Evolutionary conservation across 208 protist genomes (phyloP).

Genomic region (Acanthamoeba polyphaga): DNA sequence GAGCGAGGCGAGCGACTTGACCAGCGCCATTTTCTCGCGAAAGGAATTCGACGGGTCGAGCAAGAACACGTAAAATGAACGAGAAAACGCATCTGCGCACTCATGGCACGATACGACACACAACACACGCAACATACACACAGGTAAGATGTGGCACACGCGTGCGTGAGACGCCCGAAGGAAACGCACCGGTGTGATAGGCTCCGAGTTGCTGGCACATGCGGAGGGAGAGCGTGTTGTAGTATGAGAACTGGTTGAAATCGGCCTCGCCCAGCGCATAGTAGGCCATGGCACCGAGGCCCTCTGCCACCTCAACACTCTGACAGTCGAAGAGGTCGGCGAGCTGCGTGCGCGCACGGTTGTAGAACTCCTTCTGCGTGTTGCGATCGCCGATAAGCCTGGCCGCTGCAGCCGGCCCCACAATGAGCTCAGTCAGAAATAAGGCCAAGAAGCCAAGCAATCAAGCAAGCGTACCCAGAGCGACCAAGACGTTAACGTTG

Average conservation of each 20-base stretch:
- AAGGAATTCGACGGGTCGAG: neutral
- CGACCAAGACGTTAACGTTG: neutral
- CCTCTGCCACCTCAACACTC: neutral
- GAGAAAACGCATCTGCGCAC: neutral
- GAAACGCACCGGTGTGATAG: neutral
- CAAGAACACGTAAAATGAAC: neutral
- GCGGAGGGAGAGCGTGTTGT: neutral
- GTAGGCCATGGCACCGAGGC: conserved; percentile 12
- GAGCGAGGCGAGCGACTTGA: neutral
- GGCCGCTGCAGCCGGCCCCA: neutral
- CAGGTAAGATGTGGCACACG: too few species aligned
- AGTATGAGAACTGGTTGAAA: conserved; percentile 11
- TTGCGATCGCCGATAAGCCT: neutral
- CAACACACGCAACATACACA: too few species aligned
- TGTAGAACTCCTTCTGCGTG: conserved; percentile 14
- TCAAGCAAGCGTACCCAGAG: neutral
- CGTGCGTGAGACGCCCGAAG: neutral
- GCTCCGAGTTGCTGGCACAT: neutral
- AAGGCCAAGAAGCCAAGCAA: neutral
- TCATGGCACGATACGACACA: too few species aligned
- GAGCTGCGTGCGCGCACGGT: neutral
- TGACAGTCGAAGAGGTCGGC: neutral
- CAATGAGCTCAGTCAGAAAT: too few species aligned
- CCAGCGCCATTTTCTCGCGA: neutral
- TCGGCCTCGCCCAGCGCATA: neutral